Base-by-base conservation (phyloP, 1,284 basidiomycete genomes). In the Cystobasidiaceae sp. region DNA sequence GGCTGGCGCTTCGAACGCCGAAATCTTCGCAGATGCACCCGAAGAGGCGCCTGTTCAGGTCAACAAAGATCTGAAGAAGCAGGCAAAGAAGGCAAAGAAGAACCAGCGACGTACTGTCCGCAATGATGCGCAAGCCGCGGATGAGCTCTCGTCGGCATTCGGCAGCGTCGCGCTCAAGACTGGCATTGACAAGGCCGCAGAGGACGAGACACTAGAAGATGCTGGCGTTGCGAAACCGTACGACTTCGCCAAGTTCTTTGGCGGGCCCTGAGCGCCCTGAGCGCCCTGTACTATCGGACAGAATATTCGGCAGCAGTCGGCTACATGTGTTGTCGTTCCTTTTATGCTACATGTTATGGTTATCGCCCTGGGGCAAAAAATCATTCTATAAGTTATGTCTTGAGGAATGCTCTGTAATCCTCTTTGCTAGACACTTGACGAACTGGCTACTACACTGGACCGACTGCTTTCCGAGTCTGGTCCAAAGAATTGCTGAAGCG, bases 71-170 rank as follows among this genome's bases (percentile, higher is more conserved):
- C 70, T 69, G 57, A 68, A 69, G 69, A 67, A 70, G 39, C 52
- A 66, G 6, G 68, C 69, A 5, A 75, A 75, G 69, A 74, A 72
- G 62, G 71, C 67, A 37, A 73, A 72, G 68, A 72, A 72, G 69
- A 67, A 69, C 58, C 52, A 66, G 27, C 61, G 55, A 9, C 67
- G 68, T 43, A 66, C 41, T 8, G 30, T 37, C 27, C 41, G 52
- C 25, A 37, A 50, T 41, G 46, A n/a, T 25, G 56, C 50, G 46
- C 21, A 46, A 39, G 55, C 66, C n/a, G 60, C 44, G 21, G 44
- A 55, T 43, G 56, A 60, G 25, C 39, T 48, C 19, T 46, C 43
- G 5, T 21, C 21, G 15, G 63, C 50, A 17, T 43, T 61, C 21
- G 48, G 43, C 27, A 59, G 58, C 39, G 21, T 37, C 15, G 51